These are phyloP conservation scores for Exophiala sp. DNA, from an alignment of 2,329 filamentous ascomycete genomes.

Conservation along the genomic window DNA sequence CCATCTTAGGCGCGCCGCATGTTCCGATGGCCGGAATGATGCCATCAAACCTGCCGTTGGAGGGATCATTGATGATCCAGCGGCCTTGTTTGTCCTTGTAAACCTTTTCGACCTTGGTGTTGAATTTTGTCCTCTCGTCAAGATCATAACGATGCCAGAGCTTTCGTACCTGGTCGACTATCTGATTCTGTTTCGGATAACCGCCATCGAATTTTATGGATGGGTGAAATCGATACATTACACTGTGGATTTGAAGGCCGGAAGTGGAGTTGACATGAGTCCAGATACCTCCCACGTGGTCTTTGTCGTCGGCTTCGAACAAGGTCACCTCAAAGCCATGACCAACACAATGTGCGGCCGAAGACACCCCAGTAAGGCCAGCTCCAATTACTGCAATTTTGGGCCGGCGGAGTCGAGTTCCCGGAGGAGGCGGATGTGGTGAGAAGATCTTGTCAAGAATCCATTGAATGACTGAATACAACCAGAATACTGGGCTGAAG, in stretches of 20 bases:
- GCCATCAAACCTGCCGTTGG: conserved; percentile 72
- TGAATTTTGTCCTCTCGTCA: conserved; percentile 67
- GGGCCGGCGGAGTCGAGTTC: conserved; percentile 56
- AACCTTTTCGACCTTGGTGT: conserved; percentile 65
- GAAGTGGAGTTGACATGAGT: conserved; percentile 80
- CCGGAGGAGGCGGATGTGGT: conserved; percentile 63
- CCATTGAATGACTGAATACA: conserved; percentile 65
- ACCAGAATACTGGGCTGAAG: conserved; percentile 40
- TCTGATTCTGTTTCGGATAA: conserved; percentile 75
- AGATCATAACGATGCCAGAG: conserved; percentile 75
- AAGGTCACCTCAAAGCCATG: conserved; percentile 80
- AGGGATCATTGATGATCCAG: conserved; percentile 73
- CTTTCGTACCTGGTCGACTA: conserved; percentile 66
- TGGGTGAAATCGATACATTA: conserved; percentile 87
- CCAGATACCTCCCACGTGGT: conserved; percentile 75
- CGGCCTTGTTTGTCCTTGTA: conserved; percentile 65
- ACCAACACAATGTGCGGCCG: conserved; percentile 77
- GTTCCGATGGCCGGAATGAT: conserved; percentile 75
- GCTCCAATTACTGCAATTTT: conserved; percentile 68
- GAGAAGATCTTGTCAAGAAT: conserved; percentile 63
- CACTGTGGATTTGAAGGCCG: conserved; percentile 74
- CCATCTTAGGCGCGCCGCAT: conserved; percentile 74
- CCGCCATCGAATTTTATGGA: conserved; percentile 69
- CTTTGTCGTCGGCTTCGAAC: conserved; percentile 67
- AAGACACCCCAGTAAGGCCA: conserved; percentile 71